Conservation (phyloP, 768 basidiomycete species). For the Psilocybe tampanensis region DNA sequence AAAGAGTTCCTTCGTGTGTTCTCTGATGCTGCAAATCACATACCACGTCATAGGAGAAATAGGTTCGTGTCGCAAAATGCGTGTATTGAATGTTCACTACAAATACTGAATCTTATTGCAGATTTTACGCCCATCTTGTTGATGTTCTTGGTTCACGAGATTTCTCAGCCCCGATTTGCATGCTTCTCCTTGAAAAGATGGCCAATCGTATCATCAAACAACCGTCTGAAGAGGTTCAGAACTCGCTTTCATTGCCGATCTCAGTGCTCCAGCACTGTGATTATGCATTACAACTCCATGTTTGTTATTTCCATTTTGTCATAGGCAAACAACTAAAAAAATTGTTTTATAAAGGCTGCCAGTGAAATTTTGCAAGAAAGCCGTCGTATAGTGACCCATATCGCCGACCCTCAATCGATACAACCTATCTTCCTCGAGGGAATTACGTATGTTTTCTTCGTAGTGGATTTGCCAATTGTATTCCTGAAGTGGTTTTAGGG, state of each 20-base stretch:
- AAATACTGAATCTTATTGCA: constrained; percentile 31
- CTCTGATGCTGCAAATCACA: constrained; percentile 88
- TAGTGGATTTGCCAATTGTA: background rate
- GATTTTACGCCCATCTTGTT: constrained; percentile 89
- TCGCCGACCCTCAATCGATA: constrained; percentile 37
- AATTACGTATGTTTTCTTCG: constrained; percentile 44
- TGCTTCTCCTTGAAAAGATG: constrained; percentile 83
- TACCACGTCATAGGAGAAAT: constrained; percentile 91
- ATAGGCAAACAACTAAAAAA: background rate
- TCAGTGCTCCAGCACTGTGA: constrained; percentile 62
- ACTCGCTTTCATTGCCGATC: constrained; percentile 65
- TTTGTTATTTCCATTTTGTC: constrained; percentile 30
- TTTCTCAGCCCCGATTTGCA: constrained; percentile 80
- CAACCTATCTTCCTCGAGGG: constrained; percentile 57
- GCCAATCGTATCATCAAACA: constrained; percentile 71
- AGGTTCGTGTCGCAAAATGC: constrained; percentile 52
- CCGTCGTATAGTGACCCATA: constrained; percentile 51
- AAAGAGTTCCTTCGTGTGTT: constrained; percentile 89
- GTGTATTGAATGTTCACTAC: background rate
- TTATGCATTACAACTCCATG: constrained; percentile 50
- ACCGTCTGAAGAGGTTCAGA: constrained; percentile 56
- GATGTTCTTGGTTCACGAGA: constrained; percentile 78
- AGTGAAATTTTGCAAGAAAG: constrained; percentile 69
- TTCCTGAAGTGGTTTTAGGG: constrained; percentile 38
- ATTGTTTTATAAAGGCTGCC: constrained; percentile 48